Conservation (phyloP, 2,329 filamentous ascomycete species). For the Reticulascus tulasneorum region DNA sequence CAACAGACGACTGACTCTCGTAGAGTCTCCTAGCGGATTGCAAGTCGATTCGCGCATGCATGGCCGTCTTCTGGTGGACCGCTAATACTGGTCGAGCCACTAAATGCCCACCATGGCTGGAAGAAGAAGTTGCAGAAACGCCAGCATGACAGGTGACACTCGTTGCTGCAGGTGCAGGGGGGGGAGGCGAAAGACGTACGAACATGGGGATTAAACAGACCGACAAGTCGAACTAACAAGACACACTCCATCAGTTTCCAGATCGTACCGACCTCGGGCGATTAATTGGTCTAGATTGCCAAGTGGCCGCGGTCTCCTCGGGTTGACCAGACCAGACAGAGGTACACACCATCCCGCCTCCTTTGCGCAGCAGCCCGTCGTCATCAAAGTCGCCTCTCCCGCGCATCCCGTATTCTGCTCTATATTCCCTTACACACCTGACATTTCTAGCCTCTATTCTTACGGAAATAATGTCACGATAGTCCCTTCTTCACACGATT, state of each 20-base stretch:
- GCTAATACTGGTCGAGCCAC: too few relatives aligned
- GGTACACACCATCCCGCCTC: constrained; percentile 7
- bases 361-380: constrained; percentile 8
- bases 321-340: constrained; percentile 5
- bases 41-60: too few relatives aligned
- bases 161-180: constrained; percentile 11
- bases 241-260: too few relatives aligned
- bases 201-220: too few relatives aligned
- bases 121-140: constrained; percentile 6
- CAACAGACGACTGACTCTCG: too few relatives aligned
- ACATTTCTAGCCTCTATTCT: neutral
- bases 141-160: constrained; percentile 10
- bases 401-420: neutral
- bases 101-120: too few relatives aligned
- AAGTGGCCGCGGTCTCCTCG: constrained; percentile 13
- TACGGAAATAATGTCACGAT: constrained; percentile 6
- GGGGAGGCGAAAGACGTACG: too few relatives aligned
- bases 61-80: too few relatives aligned
- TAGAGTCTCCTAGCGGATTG: too few relatives aligned
- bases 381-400: constrained; percentile 11
- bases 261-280: constrained; percentile 5
- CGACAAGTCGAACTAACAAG: too few relatives aligned
- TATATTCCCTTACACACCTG: neutral
- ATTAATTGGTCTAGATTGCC: constrained; percentile 8
- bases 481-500: constrained; percentile 1